These are phyloP conservation scores for Dendrocalamus latiflorus DNA, from an alignment of 202 grass and related monocot genomes.

Conservation along the genomic window DNA sequence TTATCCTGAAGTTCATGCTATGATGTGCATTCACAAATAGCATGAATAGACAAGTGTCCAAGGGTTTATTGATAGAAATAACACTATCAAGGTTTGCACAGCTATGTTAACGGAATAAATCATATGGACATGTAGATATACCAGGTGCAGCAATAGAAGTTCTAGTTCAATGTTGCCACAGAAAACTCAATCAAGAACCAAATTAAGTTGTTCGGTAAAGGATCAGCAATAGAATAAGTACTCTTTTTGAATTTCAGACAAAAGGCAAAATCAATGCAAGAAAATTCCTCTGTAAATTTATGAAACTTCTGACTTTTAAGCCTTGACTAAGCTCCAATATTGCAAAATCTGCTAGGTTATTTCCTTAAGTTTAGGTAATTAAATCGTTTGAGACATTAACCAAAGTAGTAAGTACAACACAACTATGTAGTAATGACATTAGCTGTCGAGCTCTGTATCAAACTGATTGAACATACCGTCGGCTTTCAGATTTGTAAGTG, in stretches of 20 bases:
- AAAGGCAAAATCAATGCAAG: constrained; percentile 5
- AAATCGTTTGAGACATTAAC: not conserved
- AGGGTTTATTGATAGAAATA: not conserved
- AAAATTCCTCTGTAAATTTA: not conserved
- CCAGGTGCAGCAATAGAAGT: not conserved
- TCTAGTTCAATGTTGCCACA: not conserved
- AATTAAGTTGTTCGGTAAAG: not conserved
- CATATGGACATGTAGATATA: not conserved
- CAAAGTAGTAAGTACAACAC: not conserved
- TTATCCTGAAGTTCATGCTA: not conserved
- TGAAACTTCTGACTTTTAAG: not conserved
- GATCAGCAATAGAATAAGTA: not conserved
- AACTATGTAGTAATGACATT: not conserved
- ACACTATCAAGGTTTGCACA: not conserved
- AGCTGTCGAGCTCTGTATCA: not conserved
- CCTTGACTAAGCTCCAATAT: not conserved
- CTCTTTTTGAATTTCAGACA: not conserved
- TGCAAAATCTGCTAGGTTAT: not conserved
- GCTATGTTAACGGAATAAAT: constrained; percentile 10
- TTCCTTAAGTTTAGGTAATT: not conserved
- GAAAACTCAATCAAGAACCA: not conserved
- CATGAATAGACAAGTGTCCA: not conserved
- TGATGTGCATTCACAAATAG: not conserved
- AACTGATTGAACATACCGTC: not conserved
- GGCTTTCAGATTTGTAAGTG: not conserved